Evolutionary conservation across 352 stramenopile genomes (phyloP), one percentile per base, ranked within the genome.

Genomic region (Globisporangium nagaii): DNA sequence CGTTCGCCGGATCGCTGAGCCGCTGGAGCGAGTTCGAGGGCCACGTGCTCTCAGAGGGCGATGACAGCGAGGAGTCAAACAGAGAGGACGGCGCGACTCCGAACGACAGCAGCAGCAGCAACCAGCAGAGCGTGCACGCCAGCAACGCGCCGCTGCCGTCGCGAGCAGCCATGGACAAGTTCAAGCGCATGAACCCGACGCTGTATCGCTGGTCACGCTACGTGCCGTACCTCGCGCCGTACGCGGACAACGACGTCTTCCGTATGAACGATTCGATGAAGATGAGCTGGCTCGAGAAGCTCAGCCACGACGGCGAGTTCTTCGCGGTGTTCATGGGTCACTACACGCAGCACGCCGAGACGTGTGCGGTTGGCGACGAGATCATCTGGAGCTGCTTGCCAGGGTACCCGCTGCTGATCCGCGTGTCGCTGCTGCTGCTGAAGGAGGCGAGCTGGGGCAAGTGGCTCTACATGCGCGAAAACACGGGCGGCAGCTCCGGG

Each of bases 291-390:
- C 45, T 87, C 3, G 61, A 68, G n/a, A 77, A 72, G 55, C 56
- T 92, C 6, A 79, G 65, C 8, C 65, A 81, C 24, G 79, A 88
- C 36, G 79, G 79, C 47, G 81, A 91, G 45, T 88, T 89, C 50
- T 92, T 83, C 44, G 69, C 70, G 17, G 72, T 68, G 17, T 92
- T 92, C 60, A 86, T 92, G 76, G 62, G 69, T 0, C 71, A 70
- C 37, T 75, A 83, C 30, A 66, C 63, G 24, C 67, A 76, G 28
- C 75, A 89, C 34, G 71, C 67, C 8, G 70, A 84, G 1, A 66
- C 67, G 11, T 74, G 73, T 12, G 65, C 65, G 12, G 41, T 71
- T 42, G 43, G 19, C 3, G 66, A 58, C 4, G 68, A 66, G 7
- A 53, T 79, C 2, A 46, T 84, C 9, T 87, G 73, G 76, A 65